Conservation (phyloP, 352 stramenopile species). For the Globisporangium cederbergense region DNA sequence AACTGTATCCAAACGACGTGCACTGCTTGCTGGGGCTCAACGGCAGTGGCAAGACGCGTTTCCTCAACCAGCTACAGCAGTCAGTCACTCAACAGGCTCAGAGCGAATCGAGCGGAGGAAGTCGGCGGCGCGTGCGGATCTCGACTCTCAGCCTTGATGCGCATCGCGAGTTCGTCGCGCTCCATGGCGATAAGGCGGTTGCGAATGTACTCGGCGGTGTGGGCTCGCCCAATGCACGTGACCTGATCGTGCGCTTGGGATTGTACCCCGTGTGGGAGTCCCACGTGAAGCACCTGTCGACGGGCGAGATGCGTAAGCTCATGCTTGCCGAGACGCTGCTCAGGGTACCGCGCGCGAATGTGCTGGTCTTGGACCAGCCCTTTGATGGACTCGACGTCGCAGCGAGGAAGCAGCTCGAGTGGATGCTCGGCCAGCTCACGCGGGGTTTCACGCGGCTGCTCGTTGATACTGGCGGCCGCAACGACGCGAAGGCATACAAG, state of each 20-base stretch:
- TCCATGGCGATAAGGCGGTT: conserved; percentile 52
- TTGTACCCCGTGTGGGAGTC: conserved; percentile 88
- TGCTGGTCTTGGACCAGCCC: conserved; percentile 91
- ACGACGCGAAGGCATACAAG: conserved; percentile 75
- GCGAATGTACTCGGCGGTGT: conserved; percentile 68
- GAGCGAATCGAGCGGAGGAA: background rate
- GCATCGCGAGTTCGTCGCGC: conserved; percentile 72
- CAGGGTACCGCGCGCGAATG: conserved; percentile 49
- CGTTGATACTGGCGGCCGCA: conserved; percentile 82
- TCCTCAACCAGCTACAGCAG: conserved; percentile 44
- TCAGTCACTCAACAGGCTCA: background rate
- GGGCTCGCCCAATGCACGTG: conserved; percentile 65
- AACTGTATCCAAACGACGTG: conserved; percentile 44
- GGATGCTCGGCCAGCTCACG: conserved; percentile 84
- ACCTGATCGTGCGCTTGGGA: conserved; percentile 90
- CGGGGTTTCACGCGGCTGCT: conserved; percentile 87
- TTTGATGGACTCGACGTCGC: conserved; percentile 92
- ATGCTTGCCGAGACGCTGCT: conserved; percentile 85
- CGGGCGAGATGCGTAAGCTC: conserved; percentile 91
- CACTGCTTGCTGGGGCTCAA: conserved; percentile 76
- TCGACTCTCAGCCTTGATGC: conserved; percentile 80
- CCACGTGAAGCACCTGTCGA: conserved; percentile 84
- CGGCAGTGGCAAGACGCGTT: conserved; percentile 61
- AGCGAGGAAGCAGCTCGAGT: conserved; percentile 69
- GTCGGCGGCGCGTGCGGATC: conserved; percentile 24